Evolutionary conservation across 495 filamentous ascomycete genomes (phyloP).

Genomic region (Daldinia childiae): DNA sequence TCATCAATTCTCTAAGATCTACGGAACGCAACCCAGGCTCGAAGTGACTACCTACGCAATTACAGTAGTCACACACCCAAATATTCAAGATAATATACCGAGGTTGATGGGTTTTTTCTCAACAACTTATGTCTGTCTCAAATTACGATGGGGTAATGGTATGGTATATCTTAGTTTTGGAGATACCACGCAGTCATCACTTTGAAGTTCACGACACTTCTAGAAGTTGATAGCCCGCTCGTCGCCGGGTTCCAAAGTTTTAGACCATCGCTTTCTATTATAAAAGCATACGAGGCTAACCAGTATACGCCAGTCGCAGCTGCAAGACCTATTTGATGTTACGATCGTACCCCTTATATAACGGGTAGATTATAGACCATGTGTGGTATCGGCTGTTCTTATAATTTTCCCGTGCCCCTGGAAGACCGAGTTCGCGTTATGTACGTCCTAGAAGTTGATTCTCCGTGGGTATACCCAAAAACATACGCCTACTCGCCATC

Average conservation of each 20-base stretch:
- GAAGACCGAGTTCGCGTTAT: not conserved
- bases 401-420: not conserved
- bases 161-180: not conserved
- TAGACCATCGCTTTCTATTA: not conserved
- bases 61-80: not conserved
- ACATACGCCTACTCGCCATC: not conserved
- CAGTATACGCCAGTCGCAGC: not conserved
- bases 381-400: not conserved
- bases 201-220: not conserved
- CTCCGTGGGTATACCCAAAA: constrained; percentile 24
- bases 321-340: not conserved
- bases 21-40: not conserved
- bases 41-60: not conserved
- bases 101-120: not conserved
- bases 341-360: not conserved
- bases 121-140: not conserved
- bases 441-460: constrained; percentile 40
- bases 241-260: not conserved
- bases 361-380: not conserved
- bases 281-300: not conserved
- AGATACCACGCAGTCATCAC: not conserved
- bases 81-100: not conserved
- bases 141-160: not conserved
- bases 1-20: not conserved
- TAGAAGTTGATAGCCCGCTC: not conserved